Percentiles rank a stretch among this genome's conserved stretches.
Conservation (phyloP, 2,329 filamentous ascomycete species). For the Claviceps monticola region DNA sequence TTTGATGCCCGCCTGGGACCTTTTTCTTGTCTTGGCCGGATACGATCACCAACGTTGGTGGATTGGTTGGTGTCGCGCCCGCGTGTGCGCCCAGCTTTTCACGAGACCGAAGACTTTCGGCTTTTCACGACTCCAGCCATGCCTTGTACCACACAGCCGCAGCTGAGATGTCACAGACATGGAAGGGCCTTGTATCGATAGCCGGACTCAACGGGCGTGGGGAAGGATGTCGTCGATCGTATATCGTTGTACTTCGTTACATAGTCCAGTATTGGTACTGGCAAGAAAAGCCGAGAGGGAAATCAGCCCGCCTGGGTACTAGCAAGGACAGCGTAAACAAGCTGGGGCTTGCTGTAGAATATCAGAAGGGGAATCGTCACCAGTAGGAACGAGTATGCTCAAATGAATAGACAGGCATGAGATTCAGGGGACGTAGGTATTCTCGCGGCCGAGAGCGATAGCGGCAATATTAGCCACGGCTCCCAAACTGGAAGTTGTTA, state of each 20-base stretch:
- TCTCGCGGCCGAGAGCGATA: background rate
- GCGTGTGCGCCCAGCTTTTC: background rate
- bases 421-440: background rate
- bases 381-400: background rate
- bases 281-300: background rate
- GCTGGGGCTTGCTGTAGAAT: background rate
- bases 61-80: background rate
- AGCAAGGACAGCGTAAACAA: background rate
- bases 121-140: background rate
- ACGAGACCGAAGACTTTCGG: conserved; percentile 8
- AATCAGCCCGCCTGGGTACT: background rate
- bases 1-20: background rate
- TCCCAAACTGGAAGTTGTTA: background rate
- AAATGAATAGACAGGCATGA: background rate
- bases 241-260: background rate
- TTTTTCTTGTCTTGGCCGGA: background rate
- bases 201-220: background rate
- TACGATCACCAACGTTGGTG: background rate
- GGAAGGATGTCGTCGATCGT: background rate
- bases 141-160: background rate
- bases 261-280: background rate
- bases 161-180: background rate
- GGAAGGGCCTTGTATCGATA: background rate
- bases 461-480: background rate
- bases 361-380: too few relatives aligned